These are phyloP conservation scores for Boeremia exigua DNA, from an alignment of 2,329 filamentous ascomycete species.

Conservation along the genomic window DNA sequence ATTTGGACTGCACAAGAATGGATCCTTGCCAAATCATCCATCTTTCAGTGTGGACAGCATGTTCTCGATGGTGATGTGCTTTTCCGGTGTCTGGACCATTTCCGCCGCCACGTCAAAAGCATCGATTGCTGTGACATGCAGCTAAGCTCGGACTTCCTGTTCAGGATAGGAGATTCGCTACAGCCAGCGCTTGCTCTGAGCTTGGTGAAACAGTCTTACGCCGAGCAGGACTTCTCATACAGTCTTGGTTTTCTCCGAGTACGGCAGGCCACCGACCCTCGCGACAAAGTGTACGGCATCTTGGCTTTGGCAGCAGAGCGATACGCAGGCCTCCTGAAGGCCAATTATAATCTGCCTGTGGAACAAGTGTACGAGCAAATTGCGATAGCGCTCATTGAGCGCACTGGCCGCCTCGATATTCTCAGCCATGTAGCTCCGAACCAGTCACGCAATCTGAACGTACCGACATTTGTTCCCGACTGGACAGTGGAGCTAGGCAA, in stretches of 20 bases:
- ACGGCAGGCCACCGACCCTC: conserved; percentile 4
- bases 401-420: background rate
- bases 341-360: background rate
- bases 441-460: background rate
- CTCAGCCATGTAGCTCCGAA: conserved; percentile 7
- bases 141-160: conserved; percentile 9
- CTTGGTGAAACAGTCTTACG: background rate
- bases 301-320: conserved; percentile 1
- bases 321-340: conserved; percentile 2
- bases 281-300: conserved; percentile 8
- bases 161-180: conserved; percentile 5
- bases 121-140: conserved; percentile 7
- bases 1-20: conserved; percentile 13
- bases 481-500: conserved; percentile 6
- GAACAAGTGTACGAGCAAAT: conserved; percentile 8
- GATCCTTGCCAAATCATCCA: conserved; percentile 3
- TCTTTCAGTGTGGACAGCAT: conserved; percentile 6
- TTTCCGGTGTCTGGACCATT: conserved; percentile 1
- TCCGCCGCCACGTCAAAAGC: conserved; percentile 1
- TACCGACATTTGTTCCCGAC: conserved; percentile 5
- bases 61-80: conserved; percentile 1
- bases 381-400: conserved; percentile 2
- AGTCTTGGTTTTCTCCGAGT: conserved; percentile 6
- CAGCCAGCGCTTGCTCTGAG: conserved; percentile 5
- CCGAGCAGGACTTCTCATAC: conserved; percentile 4